Evolutionary conservation across 2,329 filamentous ascomycete genomes (phyloP).

Genomic region (Ascosphaera pollenicola): DNA sequence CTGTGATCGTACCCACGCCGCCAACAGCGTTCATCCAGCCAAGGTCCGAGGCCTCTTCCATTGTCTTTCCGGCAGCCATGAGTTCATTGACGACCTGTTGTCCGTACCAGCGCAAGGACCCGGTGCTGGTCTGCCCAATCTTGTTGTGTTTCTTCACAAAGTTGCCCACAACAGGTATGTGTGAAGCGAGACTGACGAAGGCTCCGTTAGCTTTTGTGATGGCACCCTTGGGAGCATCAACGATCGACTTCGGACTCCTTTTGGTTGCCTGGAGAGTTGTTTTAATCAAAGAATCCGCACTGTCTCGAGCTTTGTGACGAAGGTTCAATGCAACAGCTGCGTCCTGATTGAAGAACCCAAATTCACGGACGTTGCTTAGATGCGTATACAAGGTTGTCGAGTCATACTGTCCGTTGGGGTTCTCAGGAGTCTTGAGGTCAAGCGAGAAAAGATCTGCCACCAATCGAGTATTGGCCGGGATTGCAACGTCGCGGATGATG

Average conservation of each 20-base stretch:
- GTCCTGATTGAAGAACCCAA: constrained; percentile 27
- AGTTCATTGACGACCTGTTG: constrained; percentile 19
- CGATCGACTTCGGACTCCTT: constrained; percentile 11
- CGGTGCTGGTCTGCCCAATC: constrained; percentile 10
- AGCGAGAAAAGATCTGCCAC: constrained; percentile 9
- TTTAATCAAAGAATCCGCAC: constrained; percentile 15
- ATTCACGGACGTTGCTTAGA: constrained; percentile 24
- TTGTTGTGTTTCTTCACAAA: too few relatives aligned
- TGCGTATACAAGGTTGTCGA: constrained; percentile 32
- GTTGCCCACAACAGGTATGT: too few relatives aligned
- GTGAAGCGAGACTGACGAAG: too few relatives aligned
- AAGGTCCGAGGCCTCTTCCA: constrained; percentile 6
- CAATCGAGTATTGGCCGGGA: constrained; percentile 10
- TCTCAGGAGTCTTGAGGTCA: constrained; percentile 10
- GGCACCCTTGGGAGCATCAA: constrained; percentile 13
- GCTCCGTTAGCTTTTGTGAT: constrained; percentile 10
- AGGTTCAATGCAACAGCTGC: constrained; percentile 26
- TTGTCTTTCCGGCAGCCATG: constrained; percentile 7
- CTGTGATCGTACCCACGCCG: constrained; percentile 19
- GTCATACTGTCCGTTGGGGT: constrained; percentile 17
- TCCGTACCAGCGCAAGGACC: constrained; percentile 20
- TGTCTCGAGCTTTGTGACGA: constrained; percentile 21
- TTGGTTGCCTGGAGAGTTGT: constrained; percentile 21
- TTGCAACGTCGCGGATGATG: constrained; percentile 9
- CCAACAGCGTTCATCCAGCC: constrained; percentile 15